These are phyloP conservation scores for Hirsutella rhossiliensis DNA, from an alignment of 2,329 filamentous ascomycete genomes.

Conservation along the genomic window DNA sequence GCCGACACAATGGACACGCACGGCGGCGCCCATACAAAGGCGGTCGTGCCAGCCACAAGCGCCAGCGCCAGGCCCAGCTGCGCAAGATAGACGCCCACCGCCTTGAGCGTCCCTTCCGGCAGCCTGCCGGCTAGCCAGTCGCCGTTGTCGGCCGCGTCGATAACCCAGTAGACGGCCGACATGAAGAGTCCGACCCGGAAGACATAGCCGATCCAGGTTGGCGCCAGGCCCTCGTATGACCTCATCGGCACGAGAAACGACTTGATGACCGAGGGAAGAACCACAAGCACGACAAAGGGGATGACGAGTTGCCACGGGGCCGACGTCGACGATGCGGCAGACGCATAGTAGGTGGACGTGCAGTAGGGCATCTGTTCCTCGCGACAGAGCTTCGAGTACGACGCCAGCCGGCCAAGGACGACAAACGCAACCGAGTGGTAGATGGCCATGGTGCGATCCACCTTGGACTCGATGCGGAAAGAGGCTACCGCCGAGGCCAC, in stretches of 20 bases:
- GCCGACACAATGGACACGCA: conserved; percentile 60
- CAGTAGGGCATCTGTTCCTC: conserved; percentile 99
- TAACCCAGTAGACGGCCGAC: conserved; percentile 71
- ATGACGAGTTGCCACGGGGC: conserved; percentile 80
- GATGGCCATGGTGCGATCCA: conserved; percentile 62
- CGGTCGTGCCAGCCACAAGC: conserved; percentile 71
- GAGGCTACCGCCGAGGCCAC: conserved; percentile 63
- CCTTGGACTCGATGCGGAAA: conserved; percentile 53
- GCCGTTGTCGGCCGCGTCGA: conserved; percentile 80
- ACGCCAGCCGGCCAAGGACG: conserved; percentile 65
- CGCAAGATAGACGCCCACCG: conserved; percentile 62
- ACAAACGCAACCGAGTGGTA: conserved; percentile 82
- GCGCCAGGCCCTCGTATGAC: conserved; percentile 79
- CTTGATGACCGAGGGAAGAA: conserved; percentile 64
- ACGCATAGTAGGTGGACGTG: conserved; percentile 89
- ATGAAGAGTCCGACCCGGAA: conserved; percentile 67
- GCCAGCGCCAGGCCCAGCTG: conserved; percentile 71
- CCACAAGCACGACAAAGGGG: conserved; percentile 59
- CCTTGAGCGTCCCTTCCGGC: conserved; percentile 55
- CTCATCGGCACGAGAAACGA: conserved; percentile 71
- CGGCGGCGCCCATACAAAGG: conserved; percentile 76
- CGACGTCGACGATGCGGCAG: conserved; percentile 81
- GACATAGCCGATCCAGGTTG: conserved; percentile 70
- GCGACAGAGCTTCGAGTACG: conserved; percentile 82
- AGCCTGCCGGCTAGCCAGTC: conserved; percentile 55